Evolutionary conservation across 768 basidiomycete genomes (phyloP).

Genomic region (Auriculariales sp.): DNA sequence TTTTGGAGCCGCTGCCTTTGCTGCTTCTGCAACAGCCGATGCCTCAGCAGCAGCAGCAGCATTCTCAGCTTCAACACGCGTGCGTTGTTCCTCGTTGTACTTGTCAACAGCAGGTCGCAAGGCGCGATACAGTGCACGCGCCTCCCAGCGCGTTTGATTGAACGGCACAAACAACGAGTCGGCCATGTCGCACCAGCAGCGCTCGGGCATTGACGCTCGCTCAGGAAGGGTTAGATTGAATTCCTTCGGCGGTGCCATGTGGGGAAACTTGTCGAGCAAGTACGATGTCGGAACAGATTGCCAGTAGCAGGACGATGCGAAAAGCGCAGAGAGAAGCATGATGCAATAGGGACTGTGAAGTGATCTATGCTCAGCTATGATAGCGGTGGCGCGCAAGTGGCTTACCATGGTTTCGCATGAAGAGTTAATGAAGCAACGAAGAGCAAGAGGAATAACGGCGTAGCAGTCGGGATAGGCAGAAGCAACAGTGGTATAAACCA

Average conservation of each 20-base stretch:
- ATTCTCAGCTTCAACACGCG: neutral
- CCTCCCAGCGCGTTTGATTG: constrained; percentile 65
- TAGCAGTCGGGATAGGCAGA: constrained; percentile 64
- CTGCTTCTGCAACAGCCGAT: constrained; percentile 23
- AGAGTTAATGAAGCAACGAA: constrained; percentile 65
- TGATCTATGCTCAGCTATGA: neutral
- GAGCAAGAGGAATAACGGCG: constrained; percentile 64
- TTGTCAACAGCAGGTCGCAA: neutral
- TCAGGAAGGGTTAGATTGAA: neutral
- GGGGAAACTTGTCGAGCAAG: constrained; percentile 2
- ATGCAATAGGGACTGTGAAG: constrained; percentile 44
- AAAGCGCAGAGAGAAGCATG: constrained; percentile 65
- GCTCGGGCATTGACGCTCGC: constrained; percentile 49
- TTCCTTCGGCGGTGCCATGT: constrained; percentile 2
- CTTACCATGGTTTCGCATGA: constrained; percentile 76
- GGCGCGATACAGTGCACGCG: constrained; percentile 30
- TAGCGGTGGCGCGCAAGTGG: constrained; percentile 5
- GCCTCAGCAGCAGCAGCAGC: constrained; percentile 5
- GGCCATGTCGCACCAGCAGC: constrained; percentile 79
- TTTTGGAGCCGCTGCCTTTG: constrained; percentile 10
- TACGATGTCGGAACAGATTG: constrained; percentile 52
- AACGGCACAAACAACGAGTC: constrained; percentile 61
- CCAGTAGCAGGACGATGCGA: constrained; percentile 83
- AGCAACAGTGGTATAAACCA: constrained; percentile 73
- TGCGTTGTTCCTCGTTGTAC: neutral